These are phyloP conservation scores for Filosporella fistucella DNA, from an alignment of 495 filamentous ascomycete species.

Conservation along the genomic window DNA sequence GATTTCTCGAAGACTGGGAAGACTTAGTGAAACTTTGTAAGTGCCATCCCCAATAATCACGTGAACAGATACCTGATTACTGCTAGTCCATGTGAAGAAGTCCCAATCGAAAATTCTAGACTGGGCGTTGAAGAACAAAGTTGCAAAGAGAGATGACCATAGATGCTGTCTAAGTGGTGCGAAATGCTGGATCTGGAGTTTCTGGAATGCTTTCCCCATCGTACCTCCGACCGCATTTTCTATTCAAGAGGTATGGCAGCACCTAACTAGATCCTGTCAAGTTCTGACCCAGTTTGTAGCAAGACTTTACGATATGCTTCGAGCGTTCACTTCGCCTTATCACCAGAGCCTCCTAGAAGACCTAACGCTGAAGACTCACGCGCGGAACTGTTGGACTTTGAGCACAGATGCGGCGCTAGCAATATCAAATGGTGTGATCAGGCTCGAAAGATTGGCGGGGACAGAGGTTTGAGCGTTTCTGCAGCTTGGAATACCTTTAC, in stretches of 20 bases:
- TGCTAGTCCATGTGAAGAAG: neutral
- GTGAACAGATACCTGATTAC: neutral
- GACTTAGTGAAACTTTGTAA: conserved; percentile 6
- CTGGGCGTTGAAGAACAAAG: neutral
- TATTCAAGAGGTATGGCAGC: neutral
- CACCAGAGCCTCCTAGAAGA: neutral
- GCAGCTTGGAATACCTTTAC: neutral
- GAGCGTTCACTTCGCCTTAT: neutral
- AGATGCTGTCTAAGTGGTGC: neutral
- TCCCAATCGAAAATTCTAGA: neutral
- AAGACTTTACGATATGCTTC: neutral
- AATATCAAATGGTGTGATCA: neutral
- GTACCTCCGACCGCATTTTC: conserved; percentile 1
- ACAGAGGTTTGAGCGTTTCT: neutral
- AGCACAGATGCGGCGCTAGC: neutral
- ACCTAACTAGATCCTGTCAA: neutral
- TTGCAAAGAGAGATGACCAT: neutral
- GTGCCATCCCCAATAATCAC: neutral
- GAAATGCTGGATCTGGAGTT: neutral
- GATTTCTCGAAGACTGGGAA: conserved; percentile 1
- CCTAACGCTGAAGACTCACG: neutral
- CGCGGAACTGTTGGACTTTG: neutral
- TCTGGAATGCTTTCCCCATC: conserved; percentile 2
- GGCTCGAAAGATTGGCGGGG: neutral
- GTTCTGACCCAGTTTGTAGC: neutral